These are phyloP conservation scores for Aspergillus pseudoviridinutans DNA, from an alignment of 2,329 filamentous ascomycete species.

Conservation along the genomic window DNA sequence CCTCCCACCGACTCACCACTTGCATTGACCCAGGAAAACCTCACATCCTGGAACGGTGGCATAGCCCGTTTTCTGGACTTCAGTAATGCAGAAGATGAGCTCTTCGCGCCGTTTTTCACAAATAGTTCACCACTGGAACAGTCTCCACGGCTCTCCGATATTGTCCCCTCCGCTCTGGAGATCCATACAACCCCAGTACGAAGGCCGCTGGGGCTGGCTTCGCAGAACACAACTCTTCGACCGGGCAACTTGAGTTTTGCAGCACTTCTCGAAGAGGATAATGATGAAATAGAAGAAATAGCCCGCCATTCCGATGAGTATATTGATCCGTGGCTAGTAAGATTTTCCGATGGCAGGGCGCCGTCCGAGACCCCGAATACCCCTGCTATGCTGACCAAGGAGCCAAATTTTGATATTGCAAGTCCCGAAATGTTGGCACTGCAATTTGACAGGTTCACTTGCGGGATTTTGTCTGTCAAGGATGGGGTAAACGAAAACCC, in stretches of 20 bases:
- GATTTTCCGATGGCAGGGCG: slow-evolving; percentile 32
- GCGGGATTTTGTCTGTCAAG: slow-evolving; percentile 67
- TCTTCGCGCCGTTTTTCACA: slow-evolving; percentile 6
- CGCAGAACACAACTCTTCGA: slow-evolving; percentile 6
- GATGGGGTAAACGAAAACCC: slow-evolving; percentile 67
- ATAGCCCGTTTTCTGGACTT: neutral
- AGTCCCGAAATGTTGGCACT: slow-evolving; percentile 60
- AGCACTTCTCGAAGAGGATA: slow-evolving; percentile 29
- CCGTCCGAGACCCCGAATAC: slow-evolving; percentile 31
- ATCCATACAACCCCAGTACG: slow-evolving; percentile 6
- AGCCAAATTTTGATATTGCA: slow-evolving; percentile 47
- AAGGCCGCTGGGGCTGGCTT: slow-evolving; percentile 1
- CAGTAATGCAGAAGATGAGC: slow-evolving; percentile 11
- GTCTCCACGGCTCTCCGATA: slow-evolving; percentile 16
- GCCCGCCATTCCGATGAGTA: slow-evolving; percentile 37
- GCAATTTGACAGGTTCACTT: slow-evolving; percentile 63
- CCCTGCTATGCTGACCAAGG: slow-evolving; percentile 35
- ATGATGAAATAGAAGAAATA: slow-evolving; percentile 56
- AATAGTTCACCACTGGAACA: slow-evolving; percentile 10
- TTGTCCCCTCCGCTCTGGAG: slow-evolving; percentile 5
- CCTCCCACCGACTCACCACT: neutral
- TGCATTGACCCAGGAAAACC: slow-evolving; percentile 4
- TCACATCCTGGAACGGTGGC: slow-evolving; percentile 7
- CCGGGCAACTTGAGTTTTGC: slow-evolving; percentile 27
- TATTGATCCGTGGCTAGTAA: slow-evolving; percentile 34